phyloP scores from a whole-genome alignment of 2,329 filamentous ascomycete genomes.

The Colletotrichum abscissum region DNA sequence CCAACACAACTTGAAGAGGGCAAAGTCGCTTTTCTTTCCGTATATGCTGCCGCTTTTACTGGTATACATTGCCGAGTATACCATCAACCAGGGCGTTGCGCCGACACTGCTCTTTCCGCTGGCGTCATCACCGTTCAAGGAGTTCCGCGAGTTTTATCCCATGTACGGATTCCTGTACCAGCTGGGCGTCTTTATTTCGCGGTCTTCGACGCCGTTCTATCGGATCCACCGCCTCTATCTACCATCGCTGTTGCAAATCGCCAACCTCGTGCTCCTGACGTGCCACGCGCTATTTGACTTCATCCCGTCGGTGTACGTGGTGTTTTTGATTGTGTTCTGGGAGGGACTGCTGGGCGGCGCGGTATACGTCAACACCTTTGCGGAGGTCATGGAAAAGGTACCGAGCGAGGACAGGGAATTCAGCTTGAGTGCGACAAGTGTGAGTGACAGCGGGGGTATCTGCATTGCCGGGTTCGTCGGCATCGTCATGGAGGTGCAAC shows the following conservation, averaged over 20 bases:
- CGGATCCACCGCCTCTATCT: constrained; percentile 84
- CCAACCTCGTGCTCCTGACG: constrained; percentile 79
- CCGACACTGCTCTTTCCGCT: constrained; percentile 92
- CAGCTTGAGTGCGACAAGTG: constrained; percentile 87
- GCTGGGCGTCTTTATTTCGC: constrained; percentile 92
- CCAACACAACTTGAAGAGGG: constrained; percentile 70
- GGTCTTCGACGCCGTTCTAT: constrained; percentile 89
- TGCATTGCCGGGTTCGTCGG: constrained; percentile 88
- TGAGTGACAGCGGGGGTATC: constrained; percentile 92
- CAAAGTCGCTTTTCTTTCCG: constrained; percentile 76
- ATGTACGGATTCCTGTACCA: constrained; percentile 97
- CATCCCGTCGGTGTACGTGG: constrained; percentile 85
- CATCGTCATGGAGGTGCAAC: constrained; percentile 81
- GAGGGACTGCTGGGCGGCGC: constrained; percentile 90
- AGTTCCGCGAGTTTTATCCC: constrained; percentile 91
- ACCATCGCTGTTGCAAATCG: constrained; percentile 83
- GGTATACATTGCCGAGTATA: constrained; percentile 96
- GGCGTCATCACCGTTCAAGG: constrained; percentile 77
- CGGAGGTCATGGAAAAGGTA: constrained; percentile 89
- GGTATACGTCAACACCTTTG: constrained; percentile 97
- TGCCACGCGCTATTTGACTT: constrained; percentile 84
- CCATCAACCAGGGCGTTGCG: constrained; percentile 94
- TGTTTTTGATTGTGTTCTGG: constrained; percentile 91
- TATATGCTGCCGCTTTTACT: constrained; percentile 92
- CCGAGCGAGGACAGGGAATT: constrained; percentile 86